These are phyloP conservation scores for Rhizopus arrhizus DNA, from an alignment of 371 early-diverging fungal species.

Conservation along the genomic window DNA sequence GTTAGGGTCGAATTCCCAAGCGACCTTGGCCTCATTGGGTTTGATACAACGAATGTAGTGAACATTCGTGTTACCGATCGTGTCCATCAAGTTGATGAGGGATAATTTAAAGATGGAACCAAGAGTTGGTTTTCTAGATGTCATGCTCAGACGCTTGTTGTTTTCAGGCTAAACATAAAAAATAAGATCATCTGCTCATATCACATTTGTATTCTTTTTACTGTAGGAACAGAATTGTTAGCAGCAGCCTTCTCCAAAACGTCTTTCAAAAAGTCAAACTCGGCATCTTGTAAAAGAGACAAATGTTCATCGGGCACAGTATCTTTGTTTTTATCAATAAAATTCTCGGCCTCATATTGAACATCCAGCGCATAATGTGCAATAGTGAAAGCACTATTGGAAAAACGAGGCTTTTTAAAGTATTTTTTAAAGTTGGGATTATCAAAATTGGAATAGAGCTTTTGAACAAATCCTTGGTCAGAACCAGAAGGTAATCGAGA, in stretches of 20 bases:
- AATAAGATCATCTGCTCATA: background rate
- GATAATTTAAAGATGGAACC: conserved; percentile 87
- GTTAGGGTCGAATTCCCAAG: conserved; percentile 88
- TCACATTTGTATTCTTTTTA: conserved; percentile 5
- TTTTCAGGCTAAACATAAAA: conserved; percentile 33
- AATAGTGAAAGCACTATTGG: conserved; percentile 78
- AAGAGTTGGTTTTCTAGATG: conserved; percentile 78
- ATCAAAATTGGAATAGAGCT: conserved; percentile 81
- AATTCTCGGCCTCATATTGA: conserved; percentile 89
- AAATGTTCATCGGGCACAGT: conserved; percentile 93
- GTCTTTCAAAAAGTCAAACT: conserved; percentile 76
- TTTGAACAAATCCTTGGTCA: conserved; percentile 81
- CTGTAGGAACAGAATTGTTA: conserved; percentile 43
- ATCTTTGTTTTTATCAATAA: conserved; percentile 99
- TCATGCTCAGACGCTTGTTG: conserved; percentile 61
- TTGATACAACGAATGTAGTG: conserved; percentile 98
- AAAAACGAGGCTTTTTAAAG: conserved; percentile 93
- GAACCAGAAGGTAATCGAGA: conserved; percentile 91
- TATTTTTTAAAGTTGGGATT: conserved; percentile 68
- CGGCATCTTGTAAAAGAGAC: conserved; percentile 66
- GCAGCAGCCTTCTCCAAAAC: conserved; percentile 61
- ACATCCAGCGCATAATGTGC: conserved; percentile 94
- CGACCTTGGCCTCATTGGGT: conserved; percentile 90
- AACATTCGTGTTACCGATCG: conserved; percentile 88
- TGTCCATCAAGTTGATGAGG: conserved; percentile 91